phyloP scores from a whole-genome alignment of 2,329 filamentous ascomycete species.

The Claviceps capensis region DNA sequence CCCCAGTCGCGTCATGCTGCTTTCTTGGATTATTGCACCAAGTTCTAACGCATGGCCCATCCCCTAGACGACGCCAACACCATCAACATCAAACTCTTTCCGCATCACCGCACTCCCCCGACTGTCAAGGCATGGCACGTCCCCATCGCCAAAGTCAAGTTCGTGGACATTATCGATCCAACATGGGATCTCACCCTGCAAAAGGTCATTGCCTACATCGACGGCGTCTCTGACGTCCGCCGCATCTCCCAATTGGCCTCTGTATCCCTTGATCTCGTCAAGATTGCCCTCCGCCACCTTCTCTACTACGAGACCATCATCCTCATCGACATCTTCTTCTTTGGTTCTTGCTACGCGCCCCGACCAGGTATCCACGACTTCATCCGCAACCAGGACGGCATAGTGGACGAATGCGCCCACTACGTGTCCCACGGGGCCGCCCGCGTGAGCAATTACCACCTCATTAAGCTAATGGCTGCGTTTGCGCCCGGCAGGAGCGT shows the following conservation, averaged over 20 bases:
- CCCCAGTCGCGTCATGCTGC: not conserved
- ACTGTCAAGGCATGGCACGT: conserved; percentile 81
- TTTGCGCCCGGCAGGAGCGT: conserved; percentile 74
- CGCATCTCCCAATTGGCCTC: conserved; percentile 76
- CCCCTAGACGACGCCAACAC: conserved; percentile 73
- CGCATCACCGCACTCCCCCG: conserved; percentile 62
- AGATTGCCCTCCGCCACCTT: conserved; percentile 75
- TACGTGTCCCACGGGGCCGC: conserved; percentile 53
- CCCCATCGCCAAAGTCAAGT: conserved; percentile 59
- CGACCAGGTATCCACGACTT: conserved; percentile 68
- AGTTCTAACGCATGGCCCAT: not conserved
- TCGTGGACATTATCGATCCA: conserved; percentile 47
- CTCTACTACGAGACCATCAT: conserved; percentile 87
- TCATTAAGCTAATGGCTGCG: conserved; percentile 76
- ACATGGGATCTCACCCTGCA: conserved; percentile 66
- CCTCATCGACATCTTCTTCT: conserved; percentile 90
- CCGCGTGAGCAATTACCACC: conserved; percentile 42
- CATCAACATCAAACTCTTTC: conserved; percentile 92
- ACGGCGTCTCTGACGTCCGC: conserved; percentile 80
- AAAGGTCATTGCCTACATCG: conserved; percentile 71
- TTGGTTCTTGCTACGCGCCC: conserved; percentile 78
- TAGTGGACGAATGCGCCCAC: conserved; percentile 76
- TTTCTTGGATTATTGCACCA: not conserved
- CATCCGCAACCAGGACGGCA: conserved; percentile 53
- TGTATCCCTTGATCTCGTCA: conserved; percentile 74